A percentile compares a stretch with the other conserved stretches of the same genome.
Evolutionary conservation across 2,329 filamentous ascomycete genomes (phyloP).

Genomic region (Coniochaeta sp.): DNA sequence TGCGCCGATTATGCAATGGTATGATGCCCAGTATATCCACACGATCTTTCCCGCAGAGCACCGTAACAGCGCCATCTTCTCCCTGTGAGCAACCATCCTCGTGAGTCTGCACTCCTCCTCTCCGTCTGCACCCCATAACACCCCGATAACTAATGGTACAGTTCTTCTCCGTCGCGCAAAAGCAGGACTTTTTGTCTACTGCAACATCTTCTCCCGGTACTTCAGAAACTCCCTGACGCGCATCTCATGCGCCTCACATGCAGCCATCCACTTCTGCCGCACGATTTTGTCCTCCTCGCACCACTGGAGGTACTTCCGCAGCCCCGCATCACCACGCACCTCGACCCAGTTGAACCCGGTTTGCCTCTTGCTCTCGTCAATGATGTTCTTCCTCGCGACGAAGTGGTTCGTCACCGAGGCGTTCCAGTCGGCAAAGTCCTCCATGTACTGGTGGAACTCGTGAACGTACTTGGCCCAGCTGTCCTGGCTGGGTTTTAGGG

Average conservation of each 20-base stretch:
- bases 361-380: slow-evolving; percentile 28
- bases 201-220: slow-evolving; percentile 32
- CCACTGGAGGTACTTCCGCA: slow-evolving; percentile 51
- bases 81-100: too few species aligned
- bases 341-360: slow-evolving; percentile 40
- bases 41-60: background rate
- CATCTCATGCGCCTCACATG: slow-evolving; percentile 52
- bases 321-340: slow-evolving; percentile 33
- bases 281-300: slow-evolving; percentile 59
- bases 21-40: background rate
- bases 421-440: slow-evolving; percentile 44
- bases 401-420: slow-evolving; percentile 50
- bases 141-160: too few species aligned
- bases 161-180: background rate
- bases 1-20: background rate
- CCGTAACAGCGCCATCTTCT: too few species aligned
- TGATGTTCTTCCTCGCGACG: slow-evolving; percentile 38
- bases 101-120: too few species aligned
- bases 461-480: slow-evolving; percentile 45
- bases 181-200: background rate
- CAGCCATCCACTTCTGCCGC: slow-evolving; percentile 51
- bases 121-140: too few species aligned
- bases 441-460: slow-evolving; percentile 48
- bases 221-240: slow-evolving; percentile 52
- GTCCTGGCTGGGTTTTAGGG: slow-evolving; percentile 32